Base-by-base conservation (phyloP, 371 early-diverging fungal species). In the Rhizopus microsporus region DNA sequence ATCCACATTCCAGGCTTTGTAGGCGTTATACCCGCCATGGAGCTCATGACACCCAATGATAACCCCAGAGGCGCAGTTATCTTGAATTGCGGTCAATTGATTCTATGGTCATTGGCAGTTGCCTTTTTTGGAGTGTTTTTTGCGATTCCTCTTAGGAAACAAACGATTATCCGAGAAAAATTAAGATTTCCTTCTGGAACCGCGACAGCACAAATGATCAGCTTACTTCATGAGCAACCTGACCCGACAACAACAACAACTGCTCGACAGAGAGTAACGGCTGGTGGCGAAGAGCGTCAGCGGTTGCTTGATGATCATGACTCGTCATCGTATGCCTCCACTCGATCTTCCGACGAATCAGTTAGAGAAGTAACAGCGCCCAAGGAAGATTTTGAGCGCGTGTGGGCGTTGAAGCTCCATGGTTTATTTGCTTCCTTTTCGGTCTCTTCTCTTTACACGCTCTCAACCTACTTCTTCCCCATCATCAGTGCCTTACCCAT, bases 41-140 rank as follows among this genome's bases (percentile, higher is more conserved):
- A 81, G 43, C 73, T 88, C 60, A 75, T 92, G 70, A 85, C 83
- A 5, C 55, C 51, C 5, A 65, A 66, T 7, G 89, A 89, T 52
- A 62, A 76, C 31, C 71, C 76, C 9, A 73, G 71, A 0, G 78
- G 78, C 0, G 68, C 85, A 0, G 80, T 82, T 42, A 49, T 78
- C 9, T 46, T 75, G 1, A 74, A 72, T 10, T 75, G 74, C 8
- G 62, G 71, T 37, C 76, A 88, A 60, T 60, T 92, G 54, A 75
- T 88, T 13, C 59, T 91, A 0, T 93, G 93, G 93, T 85, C 88
- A 7, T 59, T 92, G n/a, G 92, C 85, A 5, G 78, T 92, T 48
- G 88, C 93, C 6, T 90, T 91, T 69, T 95, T 91, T 75, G 95
- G 95, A 30, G 89, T 95, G 6, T 93, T 93, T 62, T 93, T 95